phyloP scores from a whole-genome alignment of 2,329 filamentous ascomycete species.

The Curvularia hawaiiensis region DNA sequence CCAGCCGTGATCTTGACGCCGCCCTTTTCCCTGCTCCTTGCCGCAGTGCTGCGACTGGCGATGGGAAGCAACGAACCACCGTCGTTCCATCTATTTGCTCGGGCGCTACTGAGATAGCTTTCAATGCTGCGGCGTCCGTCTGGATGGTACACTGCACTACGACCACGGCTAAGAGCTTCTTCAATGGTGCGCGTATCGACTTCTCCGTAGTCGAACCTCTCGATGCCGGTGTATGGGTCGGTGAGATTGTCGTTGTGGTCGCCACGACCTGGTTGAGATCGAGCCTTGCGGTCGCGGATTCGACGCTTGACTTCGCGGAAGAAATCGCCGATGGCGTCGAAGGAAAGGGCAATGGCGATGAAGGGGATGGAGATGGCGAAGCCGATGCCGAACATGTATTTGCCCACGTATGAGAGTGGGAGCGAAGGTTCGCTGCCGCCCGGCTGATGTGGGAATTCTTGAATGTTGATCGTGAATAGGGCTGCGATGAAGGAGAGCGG shows the following conservation, averaged over 20 bases:
- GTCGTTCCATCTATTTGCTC: constrained; percentile 13
- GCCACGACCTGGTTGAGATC: neutral
- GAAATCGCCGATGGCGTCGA: constrained; percentile 49
- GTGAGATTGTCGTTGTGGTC: neutral
- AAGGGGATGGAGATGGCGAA: constrained; percentile 59
- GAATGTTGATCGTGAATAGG: constrained; percentile 61
- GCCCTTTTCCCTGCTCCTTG: constrained; percentile 21
- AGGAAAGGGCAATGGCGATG: constrained; percentile 52
- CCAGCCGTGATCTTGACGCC: constrained; percentile 14
- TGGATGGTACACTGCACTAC: constrained; percentile 29
- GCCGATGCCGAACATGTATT: constrained; percentile 62
- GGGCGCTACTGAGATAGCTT: constrained; percentile 32
- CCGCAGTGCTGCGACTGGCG: constrained; percentile 42
- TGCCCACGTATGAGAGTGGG: constrained; percentile 57
- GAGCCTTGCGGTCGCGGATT: constrained; percentile 16
- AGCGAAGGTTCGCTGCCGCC: constrained; percentile 44
- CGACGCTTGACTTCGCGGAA: constrained; percentile 34
- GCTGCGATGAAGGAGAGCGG: constrained; percentile 61
- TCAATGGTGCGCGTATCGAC: constrained; percentile 37
- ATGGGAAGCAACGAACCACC: constrained; percentile 33
- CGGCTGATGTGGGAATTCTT: constrained; percentile 51
- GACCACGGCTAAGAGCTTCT: constrained; percentile 32
- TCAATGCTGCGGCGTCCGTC: constrained; percentile 35
- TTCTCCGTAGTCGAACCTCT: constrained; percentile 24
- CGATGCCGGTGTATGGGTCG: constrained; percentile 6